phyloP scores from a whole-genome alignment of 1,284 basidiomycete species.

The Cryptococcus wingfieldii region DNA sequence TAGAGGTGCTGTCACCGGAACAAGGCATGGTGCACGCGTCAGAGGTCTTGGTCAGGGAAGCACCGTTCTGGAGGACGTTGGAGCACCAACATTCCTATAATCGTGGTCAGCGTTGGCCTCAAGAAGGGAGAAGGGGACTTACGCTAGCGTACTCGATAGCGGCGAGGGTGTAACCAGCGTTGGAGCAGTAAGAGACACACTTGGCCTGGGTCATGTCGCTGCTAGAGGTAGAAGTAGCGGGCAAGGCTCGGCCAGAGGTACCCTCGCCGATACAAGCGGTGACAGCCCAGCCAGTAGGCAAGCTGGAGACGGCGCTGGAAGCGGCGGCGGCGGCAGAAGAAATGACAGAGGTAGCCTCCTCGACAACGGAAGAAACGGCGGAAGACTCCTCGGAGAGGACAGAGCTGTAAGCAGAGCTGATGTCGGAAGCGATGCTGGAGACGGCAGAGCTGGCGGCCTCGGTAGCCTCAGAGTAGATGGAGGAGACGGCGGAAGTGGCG shows the following conservation, averaged over 20 bases:
- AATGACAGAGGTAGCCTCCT: neutral
- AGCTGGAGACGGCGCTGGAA: slow-evolving; percentile 6
- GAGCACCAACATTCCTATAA: slow-evolving; percentile 29
- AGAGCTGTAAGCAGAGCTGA: slow-evolving; percentile 1
- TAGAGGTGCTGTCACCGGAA: slow-evolving; percentile 19
- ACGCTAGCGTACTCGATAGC: slow-evolving; percentile 29
- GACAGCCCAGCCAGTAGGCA: slow-evolving; percentile 18
- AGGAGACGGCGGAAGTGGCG: slow-evolving; percentile 4
- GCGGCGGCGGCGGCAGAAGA: slow-evolving; percentile 2
- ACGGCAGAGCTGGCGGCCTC: neutral
- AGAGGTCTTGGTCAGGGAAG: slow-evolving; percentile 13
- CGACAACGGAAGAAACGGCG: slow-evolving; percentile 2
- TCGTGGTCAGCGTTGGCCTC: neutral
- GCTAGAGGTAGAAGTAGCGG: slow-evolving; percentile 12
- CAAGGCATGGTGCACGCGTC: slow-evolving; percentile 29
- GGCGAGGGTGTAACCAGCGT: slow-evolving; percentile 26
- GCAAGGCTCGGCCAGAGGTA: slow-evolving; percentile 21
- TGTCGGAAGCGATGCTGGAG: slow-evolving; percentile 6
- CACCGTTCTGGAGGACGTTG: slow-evolving; percentile 18
- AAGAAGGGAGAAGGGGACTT: slow-evolving; percentile 1
- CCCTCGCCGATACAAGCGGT: slow-evolving; percentile 21
- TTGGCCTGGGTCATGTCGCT: slow-evolving; percentile 22
- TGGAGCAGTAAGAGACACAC: slow-evolving; percentile 29
- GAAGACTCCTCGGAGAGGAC: neutral
- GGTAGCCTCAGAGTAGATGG: neutral